Percentiles rank a stretch among this genome's conserved stretches.
These are phyloP conservation scores for Exophiala sp. DNA, from an alignment of 2,329 filamentous ascomycete genomes.

Conservation along the genomic window DNA sequence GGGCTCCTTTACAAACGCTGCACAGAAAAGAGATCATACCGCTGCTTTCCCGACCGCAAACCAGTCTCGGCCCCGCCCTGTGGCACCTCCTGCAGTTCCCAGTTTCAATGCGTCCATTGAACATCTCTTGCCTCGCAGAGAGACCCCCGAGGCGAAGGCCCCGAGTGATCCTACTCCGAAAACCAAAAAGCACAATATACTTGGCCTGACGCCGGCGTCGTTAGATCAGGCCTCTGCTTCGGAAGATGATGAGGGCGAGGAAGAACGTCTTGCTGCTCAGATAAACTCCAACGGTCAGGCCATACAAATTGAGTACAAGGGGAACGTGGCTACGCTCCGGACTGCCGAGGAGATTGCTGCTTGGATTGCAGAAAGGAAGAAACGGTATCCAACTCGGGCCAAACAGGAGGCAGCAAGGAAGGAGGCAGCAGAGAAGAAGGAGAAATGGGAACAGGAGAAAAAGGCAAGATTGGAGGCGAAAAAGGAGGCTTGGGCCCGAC, in stretches of 20 bases:
- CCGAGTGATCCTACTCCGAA: slow-evolving; percentile 25
- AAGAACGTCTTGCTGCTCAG: slow-evolving; percentile 36
- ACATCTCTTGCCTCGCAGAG: slow-evolving; percentile 20
- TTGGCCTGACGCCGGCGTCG: slow-evolving; percentile 43
- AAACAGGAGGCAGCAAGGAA: slow-evolving; percentile 47
- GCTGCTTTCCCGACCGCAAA: slow-evolving; percentile 23
- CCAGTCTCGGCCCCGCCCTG: slow-evolving; percentile 18
- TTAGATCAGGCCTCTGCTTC: slow-evolving; percentile 44
- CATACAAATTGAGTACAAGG: slow-evolving; percentile 52
- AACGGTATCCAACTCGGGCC: slow-evolving; percentile 71
- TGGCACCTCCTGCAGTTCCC: slow-evolving; percentile 26
- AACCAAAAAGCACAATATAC: slow-evolving; percentile 43
- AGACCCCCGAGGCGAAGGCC: slow-evolving; percentile 10
- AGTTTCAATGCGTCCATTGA: slow-evolving; percentile 26
- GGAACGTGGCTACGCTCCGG: slow-evolving; percentile 49
- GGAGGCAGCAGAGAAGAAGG: slow-evolving; percentile 52
- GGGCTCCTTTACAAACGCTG: slow-evolving; percentile 4
- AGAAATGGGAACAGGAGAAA: slow-evolving; percentile 60
- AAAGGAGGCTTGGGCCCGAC: slow-evolving; percentile 34
- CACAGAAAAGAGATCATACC: slow-evolving; percentile 26
- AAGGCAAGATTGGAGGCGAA: slow-evolving; percentile 36
- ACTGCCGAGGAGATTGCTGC: slow-evolving; percentile 63
- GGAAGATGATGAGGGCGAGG: slow-evolving; percentile 39
- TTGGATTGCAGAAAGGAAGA: slow-evolving; percentile 75
- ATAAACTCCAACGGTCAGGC: slow-evolving; percentile 26